These are phyloP conservation scores for Linum tenue DNA, from an alignment of 345 rosid species.

Conservation along the genomic window DNA sequence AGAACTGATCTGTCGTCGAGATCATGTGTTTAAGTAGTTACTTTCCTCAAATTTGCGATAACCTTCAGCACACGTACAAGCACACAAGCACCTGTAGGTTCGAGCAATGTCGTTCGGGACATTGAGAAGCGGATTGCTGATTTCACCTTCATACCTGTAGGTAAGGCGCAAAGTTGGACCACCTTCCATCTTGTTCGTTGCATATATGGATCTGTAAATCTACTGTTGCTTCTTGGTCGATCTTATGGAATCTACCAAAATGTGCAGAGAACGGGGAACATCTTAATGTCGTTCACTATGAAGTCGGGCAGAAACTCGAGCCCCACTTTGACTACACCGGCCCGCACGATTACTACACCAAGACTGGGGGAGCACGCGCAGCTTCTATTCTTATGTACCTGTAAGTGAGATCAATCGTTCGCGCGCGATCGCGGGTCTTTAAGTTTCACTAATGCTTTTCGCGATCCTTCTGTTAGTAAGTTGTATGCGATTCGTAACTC, in stretches of 20 bases:
- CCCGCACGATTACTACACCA: slow-evolving; percentile 53
- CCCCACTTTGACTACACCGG: slow-evolving; percentile 85
- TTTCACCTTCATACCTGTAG: slow-evolving; percentile 79
- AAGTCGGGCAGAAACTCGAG: slow-evolving; percentile 86
- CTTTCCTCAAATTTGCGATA: too few species aligned
- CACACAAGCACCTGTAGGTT: slow-evolving; percentile 60
- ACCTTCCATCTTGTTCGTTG: neutral
- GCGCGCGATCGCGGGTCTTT: neutral
- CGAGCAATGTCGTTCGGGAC: slow-evolving; percentile 62
- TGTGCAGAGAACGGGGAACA: slow-evolving; percentile 87
- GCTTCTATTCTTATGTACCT: slow-evolving; percentile 97
- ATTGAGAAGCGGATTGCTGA: slow-evolving; percentile 87
- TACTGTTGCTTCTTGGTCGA: too few species aligned
- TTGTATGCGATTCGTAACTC: too few species aligned
- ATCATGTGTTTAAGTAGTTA: too few species aligned
- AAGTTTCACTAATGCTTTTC: too few species aligned
- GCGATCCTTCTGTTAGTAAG: too few species aligned
- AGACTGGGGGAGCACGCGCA: slow-evolving; percentile 88
- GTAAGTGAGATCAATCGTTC: slow-evolving; percentile 55
- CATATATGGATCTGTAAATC: too few species aligned
- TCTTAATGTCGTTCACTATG: slow-evolving; percentile 86
- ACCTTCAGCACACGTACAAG: slow-evolving; percentile 70
- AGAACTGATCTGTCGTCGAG: too few species aligned
- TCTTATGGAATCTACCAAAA: neutral
- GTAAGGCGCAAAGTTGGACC: slow-evolving; percentile 32